Conservation (phyloP, 2,329 filamentous ascomycete genomes). For the Sphaerulina musiva region DNA sequence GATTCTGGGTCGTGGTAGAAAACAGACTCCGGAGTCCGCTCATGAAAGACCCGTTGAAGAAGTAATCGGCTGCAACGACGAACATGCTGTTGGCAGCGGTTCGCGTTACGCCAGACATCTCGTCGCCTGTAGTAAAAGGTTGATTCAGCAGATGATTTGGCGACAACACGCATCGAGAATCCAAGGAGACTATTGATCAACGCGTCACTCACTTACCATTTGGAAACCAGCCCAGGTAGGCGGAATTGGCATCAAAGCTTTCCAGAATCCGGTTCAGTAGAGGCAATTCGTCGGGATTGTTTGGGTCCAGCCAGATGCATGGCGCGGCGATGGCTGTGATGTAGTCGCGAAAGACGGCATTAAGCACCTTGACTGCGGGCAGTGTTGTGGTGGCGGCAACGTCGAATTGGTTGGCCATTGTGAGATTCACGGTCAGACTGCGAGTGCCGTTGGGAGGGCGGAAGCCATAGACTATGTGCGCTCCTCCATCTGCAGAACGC, state of each 20-base stretch:
- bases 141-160: no score
- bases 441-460: not conserved
- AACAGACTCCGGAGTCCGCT: slow-evolving; percentile 1
- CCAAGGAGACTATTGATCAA: no score
- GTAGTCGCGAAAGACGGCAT: slow-evolving; percentile 6
- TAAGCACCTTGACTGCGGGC: not conserved
- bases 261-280: slow-evolving; percentile 1
- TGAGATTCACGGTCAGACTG: not conserved
- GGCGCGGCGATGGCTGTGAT: slow-evolving; percentile 3
- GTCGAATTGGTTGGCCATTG: not conserved
- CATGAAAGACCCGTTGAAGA: slow-evolving; percentile 8
- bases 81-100: slow-evolving; percentile 1
- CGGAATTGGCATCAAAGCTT: slow-evolving; percentile 1
- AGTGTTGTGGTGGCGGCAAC: not conserved
- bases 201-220: not conserved
- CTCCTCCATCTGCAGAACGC: not conserved
- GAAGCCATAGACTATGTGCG: not conserved
- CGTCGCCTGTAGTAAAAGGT: not conserved
- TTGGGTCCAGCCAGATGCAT: slow-evolving; percentile 9
- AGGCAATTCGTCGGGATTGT: slow-evolving; percentile 2
- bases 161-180: no score
- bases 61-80: slow-evolving; percentile 4
- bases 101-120: slow-evolving; percentile 5
- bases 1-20: not conserved
- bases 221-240: slow-evolving; percentile 8